These are phyloP conservation scores for Syncephalis plumigaleata DNA, from an alignment of 371 early-diverging fungal species.

Conservation along the genomic window DNA sequence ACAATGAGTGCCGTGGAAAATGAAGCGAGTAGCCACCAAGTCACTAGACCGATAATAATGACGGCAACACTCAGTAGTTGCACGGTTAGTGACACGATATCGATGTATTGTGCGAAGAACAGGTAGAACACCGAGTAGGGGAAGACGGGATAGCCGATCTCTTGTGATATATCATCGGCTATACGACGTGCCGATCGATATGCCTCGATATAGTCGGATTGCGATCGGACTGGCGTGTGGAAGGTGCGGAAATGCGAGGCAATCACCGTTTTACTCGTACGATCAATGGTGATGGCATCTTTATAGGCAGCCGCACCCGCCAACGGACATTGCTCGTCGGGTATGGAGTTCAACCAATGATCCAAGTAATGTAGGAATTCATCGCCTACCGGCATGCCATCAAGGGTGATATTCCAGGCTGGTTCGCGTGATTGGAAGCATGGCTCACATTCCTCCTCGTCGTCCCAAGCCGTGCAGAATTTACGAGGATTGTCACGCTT, in stretches of 20 bases:
- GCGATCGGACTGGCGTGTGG: slow-evolving; percentile 39
- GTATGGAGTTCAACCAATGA: slow-evolving; percentile 32
- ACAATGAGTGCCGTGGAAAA: slow-evolving; percentile 34
- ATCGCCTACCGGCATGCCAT: slow-evolving; percentile 33
- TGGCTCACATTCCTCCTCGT: slow-evolving; percentile 29
- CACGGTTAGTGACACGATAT: slow-evolving; percentile 32
- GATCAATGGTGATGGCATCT: slow-evolving; percentile 25
- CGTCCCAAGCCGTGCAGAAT: slow-evolving; percentile 31
- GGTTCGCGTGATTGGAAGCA: slow-evolving; percentile 24
- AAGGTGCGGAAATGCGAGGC: slow-evolving; percentile 53
- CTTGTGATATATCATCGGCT: slow-evolving; percentile 25
- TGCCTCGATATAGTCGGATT: slow-evolving; percentile 46
- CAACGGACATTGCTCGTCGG: slow-evolving; percentile 41
- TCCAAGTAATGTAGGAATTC: slow-evolving; percentile 33
- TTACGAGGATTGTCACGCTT: slow-evolving; percentile 16
- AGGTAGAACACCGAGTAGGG: slow-evolving; percentile 60
- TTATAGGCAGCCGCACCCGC: slow-evolving; percentile 60
- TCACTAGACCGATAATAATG: slow-evolving; percentile 36
- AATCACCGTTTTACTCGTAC: slow-evolving; percentile 16
- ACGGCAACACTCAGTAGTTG: slow-evolving; percentile 32
- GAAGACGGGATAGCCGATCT: slow-evolving; percentile 30
- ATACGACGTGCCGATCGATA: slow-evolving; percentile 43
- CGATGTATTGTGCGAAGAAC: slow-evolving; percentile 59
- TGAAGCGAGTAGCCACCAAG: slow-evolving; percentile 32
- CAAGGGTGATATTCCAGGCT: slow-evolving; percentile 33